phyloP scores from a whole-genome alignment of 768 basidiomycete species.

The Phanerodontia chrysosporium region DNA sequence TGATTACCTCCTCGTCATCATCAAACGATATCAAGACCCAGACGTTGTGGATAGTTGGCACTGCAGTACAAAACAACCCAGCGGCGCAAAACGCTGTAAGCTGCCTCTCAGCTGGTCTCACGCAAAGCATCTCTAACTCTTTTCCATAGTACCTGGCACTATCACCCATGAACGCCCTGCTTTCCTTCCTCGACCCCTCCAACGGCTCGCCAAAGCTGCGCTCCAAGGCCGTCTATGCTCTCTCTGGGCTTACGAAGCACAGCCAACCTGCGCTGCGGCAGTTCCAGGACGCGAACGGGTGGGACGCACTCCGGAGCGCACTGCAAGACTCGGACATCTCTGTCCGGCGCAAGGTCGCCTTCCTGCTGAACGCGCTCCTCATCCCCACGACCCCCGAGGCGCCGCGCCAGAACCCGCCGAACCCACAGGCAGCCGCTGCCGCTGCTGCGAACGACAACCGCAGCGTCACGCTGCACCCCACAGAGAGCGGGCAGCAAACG shows the following conservation, averaged over 20 bases:
- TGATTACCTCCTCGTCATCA: constrained; percentile 52
- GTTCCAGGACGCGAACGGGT: constrained; percentile 55
- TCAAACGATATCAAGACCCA: constrained; percentile 62
- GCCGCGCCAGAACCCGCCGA: constrained; percentile 1
- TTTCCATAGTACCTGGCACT: constrained; percentile 52
- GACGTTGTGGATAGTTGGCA: constrained; percentile 83
- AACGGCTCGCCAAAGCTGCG: constrained; percentile 50
- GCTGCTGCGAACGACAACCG: background rate
- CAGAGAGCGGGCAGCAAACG: constrained; percentile 7
- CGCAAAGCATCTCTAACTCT: background rate
- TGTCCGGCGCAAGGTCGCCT: constrained; percentile 74
- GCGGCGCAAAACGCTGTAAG: constrained; percentile 72
- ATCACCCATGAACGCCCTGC: constrained; percentile 61
- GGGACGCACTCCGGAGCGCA: constrained; percentile 54
- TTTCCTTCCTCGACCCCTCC: constrained; percentile 56
- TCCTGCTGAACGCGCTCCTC: constrained; percentile 71
- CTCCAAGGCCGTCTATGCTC: constrained; percentile 78
- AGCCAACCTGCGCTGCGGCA: constrained; percentile 59
- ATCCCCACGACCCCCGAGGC: constrained; percentile 33
- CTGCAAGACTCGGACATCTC: constrained; percentile 73
- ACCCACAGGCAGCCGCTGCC: background rate
- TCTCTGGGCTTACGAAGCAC: constrained; percentile 79
- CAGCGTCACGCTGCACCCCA: constrained; percentile 13
- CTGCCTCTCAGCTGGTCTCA: constrained; percentile 10
- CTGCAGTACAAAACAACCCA: constrained; percentile 88